Conservation (phyloP, 768 basidiomycete species). For the Leccinum disarticulatum region DNA sequence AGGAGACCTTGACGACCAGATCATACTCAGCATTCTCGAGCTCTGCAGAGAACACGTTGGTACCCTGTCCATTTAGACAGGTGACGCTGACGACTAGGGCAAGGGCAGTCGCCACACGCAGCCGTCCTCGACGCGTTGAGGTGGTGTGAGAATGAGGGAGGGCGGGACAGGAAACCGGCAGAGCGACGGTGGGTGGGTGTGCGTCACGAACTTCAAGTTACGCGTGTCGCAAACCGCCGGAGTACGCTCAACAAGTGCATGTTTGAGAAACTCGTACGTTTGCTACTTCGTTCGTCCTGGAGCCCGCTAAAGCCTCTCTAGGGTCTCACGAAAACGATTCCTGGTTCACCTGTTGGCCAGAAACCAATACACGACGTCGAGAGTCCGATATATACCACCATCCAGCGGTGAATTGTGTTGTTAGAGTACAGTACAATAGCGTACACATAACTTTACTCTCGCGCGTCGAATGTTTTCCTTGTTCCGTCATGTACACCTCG, state of each 20-base stretch:
- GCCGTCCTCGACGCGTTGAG: too few relatives aligned
- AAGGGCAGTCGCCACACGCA: too few relatives aligned
- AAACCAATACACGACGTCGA: slow-evolving; percentile 86
- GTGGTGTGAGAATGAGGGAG: too few relatives aligned
- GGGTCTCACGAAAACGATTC: slow-evolving; percentile 91
- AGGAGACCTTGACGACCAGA: too few relatives aligned
- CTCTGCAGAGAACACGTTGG: too few relatives aligned
- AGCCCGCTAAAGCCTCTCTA: slow-evolving; percentile 28
- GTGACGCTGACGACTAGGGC: too few relatives aligned
- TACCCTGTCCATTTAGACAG: too few relatives aligned
- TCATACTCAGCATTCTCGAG: too few relatives aligned
- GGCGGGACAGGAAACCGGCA: too few relatives aligned
- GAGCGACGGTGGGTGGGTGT: too few relatives aligned
- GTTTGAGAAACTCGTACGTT: slow-evolving; percentile 92
- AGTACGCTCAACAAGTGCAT: slow-evolving; percentile 89
- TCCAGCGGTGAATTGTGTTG: slow-evolving; percentile 67
- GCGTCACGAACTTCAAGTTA: slow-evolving; percentile 32
- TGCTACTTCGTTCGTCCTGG: not conserved
- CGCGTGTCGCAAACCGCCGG: slow-evolving; percentile 83
- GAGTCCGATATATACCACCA: slow-evolving; percentile 75
- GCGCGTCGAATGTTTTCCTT: slow-evolving; percentile 27
- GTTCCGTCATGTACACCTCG: slow-evolving; percentile 27
- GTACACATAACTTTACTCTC: not conserved
- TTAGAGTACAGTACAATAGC: slow-evolving; percentile 22
- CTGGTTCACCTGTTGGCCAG: slow-evolving; percentile 80